Conservation (phyloP, 306 rosid genomes). For the Rosa chinensis region DNA sequence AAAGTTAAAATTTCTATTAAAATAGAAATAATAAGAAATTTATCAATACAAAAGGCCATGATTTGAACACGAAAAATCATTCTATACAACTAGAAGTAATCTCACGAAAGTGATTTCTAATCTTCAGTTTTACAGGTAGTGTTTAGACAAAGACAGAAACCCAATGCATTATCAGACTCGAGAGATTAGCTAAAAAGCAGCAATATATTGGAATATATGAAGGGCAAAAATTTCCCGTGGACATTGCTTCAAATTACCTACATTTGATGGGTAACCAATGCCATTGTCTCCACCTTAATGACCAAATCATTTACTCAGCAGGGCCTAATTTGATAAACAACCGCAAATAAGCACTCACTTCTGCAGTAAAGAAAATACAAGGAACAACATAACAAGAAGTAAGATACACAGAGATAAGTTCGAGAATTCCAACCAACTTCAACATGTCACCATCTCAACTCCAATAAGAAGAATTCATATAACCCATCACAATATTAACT, state of each 20-base stretch:
- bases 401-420: background rate
- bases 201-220: too few species aligned
- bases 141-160: background rate
- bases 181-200: background rate
- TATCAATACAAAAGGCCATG: background rate
- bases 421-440: background rate
- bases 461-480: background rate
- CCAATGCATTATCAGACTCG: constrained; percentile 1
- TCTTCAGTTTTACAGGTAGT: background rate
- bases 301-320: constrained; percentile 49
- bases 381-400: background rate
- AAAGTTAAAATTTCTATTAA: background rate
- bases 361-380: background rate
- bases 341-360: background rate
- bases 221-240: background rate
- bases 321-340: constrained; percentile 37
- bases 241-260: constrained; percentile 52
- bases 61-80: background rate
- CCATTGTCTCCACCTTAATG: constrained; percentile 55
- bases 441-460: background rate
- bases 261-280: constrained; percentile 66
- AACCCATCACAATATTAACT: background rate
- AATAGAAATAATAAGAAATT: too few species aligned
- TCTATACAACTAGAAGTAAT: background rate
- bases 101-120: background rate